Evolutionary conservation across 805 yeast species (phyloP).

Genomic region (Spencermartinsiella europaea): DNA sequence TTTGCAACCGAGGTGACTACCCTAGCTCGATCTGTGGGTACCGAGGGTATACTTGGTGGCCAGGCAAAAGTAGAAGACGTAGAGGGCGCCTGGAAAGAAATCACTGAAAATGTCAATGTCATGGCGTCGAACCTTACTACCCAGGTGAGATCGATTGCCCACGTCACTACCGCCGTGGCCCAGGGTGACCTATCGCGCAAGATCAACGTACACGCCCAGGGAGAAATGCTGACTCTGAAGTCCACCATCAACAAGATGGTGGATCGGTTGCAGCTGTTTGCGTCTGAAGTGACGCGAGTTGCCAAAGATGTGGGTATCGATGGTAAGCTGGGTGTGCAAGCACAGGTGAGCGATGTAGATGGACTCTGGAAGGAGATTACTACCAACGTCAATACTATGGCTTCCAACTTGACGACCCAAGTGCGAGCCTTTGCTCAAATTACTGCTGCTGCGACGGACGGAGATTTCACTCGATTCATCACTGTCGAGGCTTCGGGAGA

Average conservation of each 20-base stretch:
- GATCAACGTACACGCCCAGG: constrained; percentile 85
- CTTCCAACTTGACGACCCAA: constrained; percentile 86
- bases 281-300: constrained; percentile 81
- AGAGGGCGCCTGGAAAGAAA: constrained; percentile 81
- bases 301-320: constrained; percentile 92
- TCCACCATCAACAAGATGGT: constrained; percentile 90
- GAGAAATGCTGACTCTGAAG: constrained; percentile 80
- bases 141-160: constrained; percentile 84
- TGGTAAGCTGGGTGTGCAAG: constrained; percentile 89
- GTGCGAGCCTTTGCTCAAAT: constrained; percentile 91
- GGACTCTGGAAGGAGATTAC: constrained; percentile 91
- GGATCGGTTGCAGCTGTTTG: constrained; percentile 82
- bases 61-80: constrained; percentile 78
- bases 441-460: constrained; percentile 91
- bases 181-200: constrained; percentile 83
- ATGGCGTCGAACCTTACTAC: constrained; percentile 86
- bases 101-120: constrained; percentile 78
- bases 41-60: constrained; percentile 83
- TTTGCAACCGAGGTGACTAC: constrained; percentile 83
- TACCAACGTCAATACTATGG: constrained; percentile 89
- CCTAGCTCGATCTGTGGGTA: constrained; percentile 84
- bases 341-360: constrained; percentile 85
- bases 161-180: constrained; percentile 89
- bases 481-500: constrained; percentile 92
- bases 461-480: constrained; percentile 83